Base-by-base conservation (phyloP, 2,329 filamentous ascomycete genomes). In the Claviceps humidiphila region DNA sequence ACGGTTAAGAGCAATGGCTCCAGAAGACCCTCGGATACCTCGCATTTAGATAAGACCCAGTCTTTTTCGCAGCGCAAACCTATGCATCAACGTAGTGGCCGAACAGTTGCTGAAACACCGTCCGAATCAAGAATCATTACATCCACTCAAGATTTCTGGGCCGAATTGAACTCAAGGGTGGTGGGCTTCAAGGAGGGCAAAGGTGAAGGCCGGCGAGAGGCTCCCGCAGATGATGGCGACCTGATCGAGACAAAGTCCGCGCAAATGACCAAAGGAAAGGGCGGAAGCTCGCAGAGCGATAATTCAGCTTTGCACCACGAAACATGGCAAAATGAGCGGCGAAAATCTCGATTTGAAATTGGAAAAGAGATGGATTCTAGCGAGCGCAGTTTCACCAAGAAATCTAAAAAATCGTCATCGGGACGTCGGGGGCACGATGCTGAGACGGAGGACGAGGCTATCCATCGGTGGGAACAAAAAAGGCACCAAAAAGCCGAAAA, bases 401-500 rank as follows among this genome's bases (percentile, higher is more conserved):
- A 60, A 17, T 49, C 49, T 4, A 58, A 60, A 47, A 65, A 60
- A 34, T 22, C 47, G 26, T 55, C 56, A 11, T 51, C 46, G 46
- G 47, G 34, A 30, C 54, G 59, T 6, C 58, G 55, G 16, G 40
- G 48, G 5, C 20, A 61, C 2, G 63, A 68, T 0, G 66, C 68
- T 0, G 68, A 71, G 16, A 68, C 66, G 56, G 67, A 72, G 14
- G 71, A 73, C 7, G 69, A 68, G 14, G 58, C 61, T 0, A 59
- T 64, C 14, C 59, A 63, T 38, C 62, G 63, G 20, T 69, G 64
- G 56, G 68, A 74, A 51, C 60, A 66, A 30, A 65, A 66, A 30
- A 68, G 69, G 30, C 67, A 63, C 38, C 68, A 64, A 42, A 74
- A 72, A 55, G 69, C 66, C 5, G 70, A 74, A 54, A 72, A 69